A percentile compares a stretch with the other conserved stretches of the same genome.
Conservation (phyloP, 1,139 yeast genomes). For the Meyerozyma elateridarum region DNA sequence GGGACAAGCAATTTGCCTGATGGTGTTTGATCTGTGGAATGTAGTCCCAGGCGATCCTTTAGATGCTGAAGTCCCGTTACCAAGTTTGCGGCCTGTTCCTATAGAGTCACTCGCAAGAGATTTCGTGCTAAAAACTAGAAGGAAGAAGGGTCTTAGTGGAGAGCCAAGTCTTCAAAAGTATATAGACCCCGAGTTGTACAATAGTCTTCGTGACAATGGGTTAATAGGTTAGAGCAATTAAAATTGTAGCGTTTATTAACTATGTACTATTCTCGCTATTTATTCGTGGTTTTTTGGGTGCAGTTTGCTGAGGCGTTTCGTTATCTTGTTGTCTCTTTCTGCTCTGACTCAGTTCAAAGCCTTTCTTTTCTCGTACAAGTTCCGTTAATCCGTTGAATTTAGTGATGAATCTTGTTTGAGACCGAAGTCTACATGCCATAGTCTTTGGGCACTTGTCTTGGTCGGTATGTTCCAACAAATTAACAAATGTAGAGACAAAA, state of each 20-base stretch:
- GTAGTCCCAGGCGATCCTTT: slow-evolving; percentile 90
- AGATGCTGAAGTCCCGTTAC: slow-evolving; percentile 58
- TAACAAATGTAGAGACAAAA: slow-evolving; percentile 26
- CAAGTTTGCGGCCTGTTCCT: slow-evolving; percentile 73
- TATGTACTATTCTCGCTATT: slow-evolving; percentile 1
- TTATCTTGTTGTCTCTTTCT: slow-evolving; percentile 3
- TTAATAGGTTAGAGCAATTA: slow-evolving; percentile 20
- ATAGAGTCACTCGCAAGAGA: slow-evolving; percentile 73
- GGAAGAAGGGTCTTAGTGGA: slow-evolving; percentile 77
- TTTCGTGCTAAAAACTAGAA: slow-evolving; percentile 82
- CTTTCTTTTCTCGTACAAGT: slow-evolving; percentile 19
- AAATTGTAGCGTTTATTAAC: slow-evolving; percentile 3
- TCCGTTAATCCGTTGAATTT: slow-evolving; percentile 21
- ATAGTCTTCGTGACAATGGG: slow-evolving; percentile 49
- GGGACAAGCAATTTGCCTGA: slow-evolving; percentile 71
- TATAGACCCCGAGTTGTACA: slow-evolving; percentile 57
- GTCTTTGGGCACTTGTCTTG: slow-evolving; percentile 15
- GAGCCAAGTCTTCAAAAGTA: slow-evolving; percentile 73
- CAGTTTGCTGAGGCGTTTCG: not conserved
- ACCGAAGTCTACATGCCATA: slow-evolving; percentile 22
- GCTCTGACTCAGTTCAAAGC: slow-evolving; percentile 15
- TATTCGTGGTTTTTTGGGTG: slow-evolving; percentile 1
- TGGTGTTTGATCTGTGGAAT: slow-evolving; percentile 69
- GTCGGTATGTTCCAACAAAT: slow-evolving; percentile 21
- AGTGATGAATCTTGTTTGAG: slow-evolving; percentile 31